Evolutionary conservation across 805 yeast species (phyloP).

Genomic region (Pichia manshurica): DNA sequence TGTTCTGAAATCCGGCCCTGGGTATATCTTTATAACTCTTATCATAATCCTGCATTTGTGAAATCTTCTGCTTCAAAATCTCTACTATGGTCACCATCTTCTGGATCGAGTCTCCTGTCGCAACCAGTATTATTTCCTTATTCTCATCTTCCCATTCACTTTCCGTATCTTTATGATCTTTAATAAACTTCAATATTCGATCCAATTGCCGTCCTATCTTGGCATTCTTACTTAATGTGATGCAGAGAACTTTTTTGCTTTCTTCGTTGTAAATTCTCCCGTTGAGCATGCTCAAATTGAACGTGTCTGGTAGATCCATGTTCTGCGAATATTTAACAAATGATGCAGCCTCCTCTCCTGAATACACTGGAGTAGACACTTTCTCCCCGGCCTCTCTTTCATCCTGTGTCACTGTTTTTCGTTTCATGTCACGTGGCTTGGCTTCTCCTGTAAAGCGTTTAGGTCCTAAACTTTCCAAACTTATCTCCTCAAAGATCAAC

Average conservation of each 20-base stretch:
- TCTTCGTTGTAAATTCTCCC: not conserved
- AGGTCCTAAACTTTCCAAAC: no score
- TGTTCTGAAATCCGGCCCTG: constrained; percentile 6
- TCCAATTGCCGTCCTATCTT: constrained; percentile 21
- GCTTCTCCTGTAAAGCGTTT: no score
- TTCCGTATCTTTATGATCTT: not conserved
- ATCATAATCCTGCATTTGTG: not conserved
- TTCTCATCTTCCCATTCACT: constrained; percentile 1
- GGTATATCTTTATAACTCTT: not conserved
- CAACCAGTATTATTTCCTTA: constrained; percentile 17
- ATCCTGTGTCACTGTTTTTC: not conserved
- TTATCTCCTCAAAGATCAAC: no score
- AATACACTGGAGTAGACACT: not conserved
- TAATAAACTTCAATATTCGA: constrained; percentile 13
- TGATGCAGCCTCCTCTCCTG: not conserved
- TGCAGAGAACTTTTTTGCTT: not conserved
- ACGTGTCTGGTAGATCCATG: constrained; percentile 3
- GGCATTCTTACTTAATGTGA: constrained; percentile 18
- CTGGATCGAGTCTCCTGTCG: constrained; percentile 22
- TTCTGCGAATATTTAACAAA: constrained; percentile 9
- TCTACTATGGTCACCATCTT: constrained; percentile 28
- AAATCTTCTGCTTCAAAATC: constrained; percentile 26
- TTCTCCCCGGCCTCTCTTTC: not conserved
- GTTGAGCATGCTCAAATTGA: not conserved
- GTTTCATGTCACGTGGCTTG: not conserved